Percentiles rank a stretch among this genome's conserved stretches.
phyloP scores from a whole-genome alignment of 805 yeast species.

The Metschnikowia shivogae region DNA sequence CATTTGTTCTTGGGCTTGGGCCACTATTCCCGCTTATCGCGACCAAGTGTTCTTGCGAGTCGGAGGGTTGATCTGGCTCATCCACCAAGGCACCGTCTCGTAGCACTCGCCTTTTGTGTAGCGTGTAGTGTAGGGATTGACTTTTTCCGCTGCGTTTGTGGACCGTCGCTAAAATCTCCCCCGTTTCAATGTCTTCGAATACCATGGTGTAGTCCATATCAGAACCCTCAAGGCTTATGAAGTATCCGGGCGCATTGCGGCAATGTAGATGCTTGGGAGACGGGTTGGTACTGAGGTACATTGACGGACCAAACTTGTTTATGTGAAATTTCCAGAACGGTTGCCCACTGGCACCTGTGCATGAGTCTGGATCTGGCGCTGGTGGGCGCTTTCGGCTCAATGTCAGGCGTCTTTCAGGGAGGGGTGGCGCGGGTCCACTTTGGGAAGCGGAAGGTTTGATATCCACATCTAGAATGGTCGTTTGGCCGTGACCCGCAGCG shows the following conservation, averaged over 20 bases:
- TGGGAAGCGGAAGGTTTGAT: not conserved
- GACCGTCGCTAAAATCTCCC: conserved; percentile 10
- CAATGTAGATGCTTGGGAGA: conserved; percentile 55
- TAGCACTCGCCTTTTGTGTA: conserved; percentile 4
- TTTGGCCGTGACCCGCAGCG: not conserved
- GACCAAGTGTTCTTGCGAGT: not conserved
- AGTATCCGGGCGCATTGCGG: conserved; percentile 60
- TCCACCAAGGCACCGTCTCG: conserved; percentile 4
- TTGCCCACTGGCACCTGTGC: not conserved
- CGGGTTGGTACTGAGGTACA: conserved; percentile 66
- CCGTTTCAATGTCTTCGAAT: conserved; percentile 16
- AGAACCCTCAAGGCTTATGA: conserved; percentile 26
- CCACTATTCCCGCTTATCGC: too few relatives aligned
- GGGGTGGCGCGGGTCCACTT: not conserved
- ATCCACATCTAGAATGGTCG: not conserved
- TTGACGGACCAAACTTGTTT: conserved; percentile 47
- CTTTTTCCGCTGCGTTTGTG: conserved; percentile 1
- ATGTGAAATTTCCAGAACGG: conserved; percentile 65
- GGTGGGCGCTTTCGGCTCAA: conserved; percentile 10
- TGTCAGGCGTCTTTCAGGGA: not conserved
- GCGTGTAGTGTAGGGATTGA: conserved; percentile 7
- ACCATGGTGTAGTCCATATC: conserved; percentile 6
- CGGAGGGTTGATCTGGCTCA: not conserved
- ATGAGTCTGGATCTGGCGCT: conserved; percentile 9
- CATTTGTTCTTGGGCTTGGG: too few relatives aligned